These are phyloP conservation scores for Suhomyces choctaworum DNA, from an alignment of 1,139 yeast genomes.

Conservation along the genomic window DNA sequence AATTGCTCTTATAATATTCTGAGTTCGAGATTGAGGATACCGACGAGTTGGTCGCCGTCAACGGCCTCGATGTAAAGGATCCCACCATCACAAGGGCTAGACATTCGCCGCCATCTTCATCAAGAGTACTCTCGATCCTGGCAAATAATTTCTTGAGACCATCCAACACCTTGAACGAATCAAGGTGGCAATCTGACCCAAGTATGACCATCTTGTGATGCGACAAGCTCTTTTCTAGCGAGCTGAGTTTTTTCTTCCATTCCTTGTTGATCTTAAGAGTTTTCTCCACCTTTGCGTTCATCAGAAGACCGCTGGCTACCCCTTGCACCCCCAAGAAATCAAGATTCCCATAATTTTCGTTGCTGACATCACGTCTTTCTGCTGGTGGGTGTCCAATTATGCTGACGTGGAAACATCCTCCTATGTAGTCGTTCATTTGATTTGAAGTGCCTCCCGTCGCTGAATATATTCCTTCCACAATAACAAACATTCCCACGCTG, in stretches of 20 bases:
- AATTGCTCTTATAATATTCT: constrained; percentile 64
- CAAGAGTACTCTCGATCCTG: constrained; percentile 43
- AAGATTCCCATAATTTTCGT: constrained; percentile 73
- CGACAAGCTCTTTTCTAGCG: constrained; percentile 55
- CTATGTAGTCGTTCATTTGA: constrained; percentile 31
- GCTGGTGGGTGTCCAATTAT: constrained; percentile 87
- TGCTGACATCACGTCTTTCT: constrained; percentile 65
- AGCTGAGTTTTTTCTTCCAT: constrained; percentile 53
- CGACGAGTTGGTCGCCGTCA: constrained; percentile 47
- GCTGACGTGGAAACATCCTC: constrained; percentile 67
- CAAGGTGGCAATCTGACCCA: constrained; percentile 74
- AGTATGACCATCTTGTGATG: constrained; percentile 65
- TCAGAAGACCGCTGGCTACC: constrained; percentile 28
- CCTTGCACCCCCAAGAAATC: constrained; percentile 74
- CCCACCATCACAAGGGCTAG: constrained; percentile 49
- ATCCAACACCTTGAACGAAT: constrained; percentile 49
- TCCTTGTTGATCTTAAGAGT: constrained; percentile 57
- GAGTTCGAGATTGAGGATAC: constrained; percentile 45
- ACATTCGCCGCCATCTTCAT: constrained; percentile 52
- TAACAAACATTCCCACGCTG: constrained; percentile 74
- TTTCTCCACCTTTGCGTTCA: constrained; percentile 24
- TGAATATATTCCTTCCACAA: constrained; percentile 84
- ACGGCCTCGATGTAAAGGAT: constrained; percentile 70
- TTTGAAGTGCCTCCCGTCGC: constrained; percentile 51
- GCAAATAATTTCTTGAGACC: constrained; percentile 61